Evolutionary conservation across 106 monocot species (phyloP).

Genomic region (Agapanthus africanus): DNA sequence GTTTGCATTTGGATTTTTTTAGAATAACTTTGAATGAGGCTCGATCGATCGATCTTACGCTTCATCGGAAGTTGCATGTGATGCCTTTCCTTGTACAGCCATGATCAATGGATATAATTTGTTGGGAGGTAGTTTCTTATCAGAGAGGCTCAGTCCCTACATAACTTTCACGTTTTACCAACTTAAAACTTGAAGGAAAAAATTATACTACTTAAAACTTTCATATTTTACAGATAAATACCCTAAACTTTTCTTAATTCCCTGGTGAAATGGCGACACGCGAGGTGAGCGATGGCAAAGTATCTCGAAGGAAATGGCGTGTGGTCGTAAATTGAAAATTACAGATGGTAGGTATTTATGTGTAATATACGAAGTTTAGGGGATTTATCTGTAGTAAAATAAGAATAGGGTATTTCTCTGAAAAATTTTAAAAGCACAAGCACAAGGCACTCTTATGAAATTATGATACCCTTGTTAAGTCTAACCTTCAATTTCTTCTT

Average conservation of each 20-base stretch:
- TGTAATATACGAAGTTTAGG: background rate
- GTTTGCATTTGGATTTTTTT: background rate
- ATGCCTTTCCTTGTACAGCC: constrained; percentile 9
- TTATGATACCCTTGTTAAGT: background rate
- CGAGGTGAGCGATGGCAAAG: background rate
- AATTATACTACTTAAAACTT: no score
- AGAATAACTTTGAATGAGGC: background rate
- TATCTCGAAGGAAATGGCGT: background rate
- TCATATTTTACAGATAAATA: background rate
- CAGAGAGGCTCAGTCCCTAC: constrained; percentile 28
- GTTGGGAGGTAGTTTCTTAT: constrained; percentile 1
- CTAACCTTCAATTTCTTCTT: constrained; percentile 12
- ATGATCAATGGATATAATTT: constrained; percentile 34
- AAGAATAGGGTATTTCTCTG: no score
- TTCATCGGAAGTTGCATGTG: background rate
- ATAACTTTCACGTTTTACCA: background rate
- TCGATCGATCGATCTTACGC: constrained; percentile 18
- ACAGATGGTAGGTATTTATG: background rate
- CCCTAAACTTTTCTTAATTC: background rate
- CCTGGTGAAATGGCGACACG: background rate
- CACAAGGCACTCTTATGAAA: background rate
- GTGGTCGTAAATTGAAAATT: background rate
- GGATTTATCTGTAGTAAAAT: no score
- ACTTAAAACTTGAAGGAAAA: background rate
- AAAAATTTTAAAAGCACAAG: background rate